Evolutionary conservation across 495 filamentous ascomycete species (phyloP).

Genomic region (Amphirosellinia nigrospora): DNA sequence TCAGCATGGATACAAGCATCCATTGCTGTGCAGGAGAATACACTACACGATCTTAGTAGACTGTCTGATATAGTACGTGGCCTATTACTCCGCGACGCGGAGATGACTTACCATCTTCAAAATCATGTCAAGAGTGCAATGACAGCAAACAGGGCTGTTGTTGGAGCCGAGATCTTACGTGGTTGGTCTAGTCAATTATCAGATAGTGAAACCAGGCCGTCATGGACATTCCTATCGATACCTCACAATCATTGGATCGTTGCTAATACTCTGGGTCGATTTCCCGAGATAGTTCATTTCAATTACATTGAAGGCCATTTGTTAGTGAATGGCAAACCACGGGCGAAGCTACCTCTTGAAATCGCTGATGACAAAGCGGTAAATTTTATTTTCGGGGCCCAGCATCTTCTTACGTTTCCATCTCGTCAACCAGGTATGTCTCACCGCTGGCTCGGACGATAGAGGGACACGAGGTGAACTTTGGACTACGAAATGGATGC

Average conservation of each 20-base stretch:
- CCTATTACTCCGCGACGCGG: constrained; percentile 55
- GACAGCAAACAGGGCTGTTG: constrained; percentile 26
- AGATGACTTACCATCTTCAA: constrained; percentile 48
- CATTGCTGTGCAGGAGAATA: constrained; percentile 50
- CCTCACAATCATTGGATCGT: constrained; percentile 45
- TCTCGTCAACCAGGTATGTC: constrained; percentile 55
- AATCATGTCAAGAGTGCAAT: constrained; percentile 40
- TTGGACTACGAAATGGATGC: constrained; percentile 49
- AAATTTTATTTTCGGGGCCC: constrained; percentile 56
- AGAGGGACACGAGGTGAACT: constrained; percentile 50
- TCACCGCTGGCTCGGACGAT: constrained; percentile 43
- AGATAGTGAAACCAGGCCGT: neutral
- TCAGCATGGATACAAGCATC: constrained; percentile 42
- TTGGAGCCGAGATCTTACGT: constrained; percentile 39
- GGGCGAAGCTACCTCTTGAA: constrained; percentile 50
- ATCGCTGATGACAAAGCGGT: constrained; percentile 44
- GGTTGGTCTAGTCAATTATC: constrained; percentile 9
- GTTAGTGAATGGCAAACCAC: constrained; percentile 54
- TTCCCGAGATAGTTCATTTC: constrained; percentile 44
- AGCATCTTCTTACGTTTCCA: constrained; percentile 52
- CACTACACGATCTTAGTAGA: constrained; percentile 37
- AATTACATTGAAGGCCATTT: constrained; percentile 56
- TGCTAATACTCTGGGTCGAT: constrained; percentile 20
- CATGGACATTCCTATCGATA: constrained; percentile 34
- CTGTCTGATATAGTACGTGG: constrained; percentile 39